Evolutionary conservation across 2,329 filamentous ascomycete species (phyloP).

Genomic region (Tothia fuscella): DNA sequence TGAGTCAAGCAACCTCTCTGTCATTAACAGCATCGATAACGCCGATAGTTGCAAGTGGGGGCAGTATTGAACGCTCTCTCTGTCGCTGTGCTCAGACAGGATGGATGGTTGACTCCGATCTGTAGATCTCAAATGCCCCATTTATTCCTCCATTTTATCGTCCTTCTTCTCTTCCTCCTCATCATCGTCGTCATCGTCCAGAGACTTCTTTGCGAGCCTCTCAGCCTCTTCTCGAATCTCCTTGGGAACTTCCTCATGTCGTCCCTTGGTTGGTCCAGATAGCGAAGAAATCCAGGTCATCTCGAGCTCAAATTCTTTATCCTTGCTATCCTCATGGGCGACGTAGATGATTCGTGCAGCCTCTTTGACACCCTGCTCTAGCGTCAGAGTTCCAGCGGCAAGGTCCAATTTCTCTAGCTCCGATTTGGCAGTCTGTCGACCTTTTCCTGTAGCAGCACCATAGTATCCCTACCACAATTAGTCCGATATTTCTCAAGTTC

Average conservation of each 20-base stretch:
- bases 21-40: too few species aligned
- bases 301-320: conserved; percentile 98
- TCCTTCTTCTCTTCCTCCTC: conserved; percentile 61
- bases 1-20: too few species aligned
- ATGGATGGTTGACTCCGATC: too few species aligned
- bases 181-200: conserved; percentile 74
- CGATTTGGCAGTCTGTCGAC: conserved; percentile 90
- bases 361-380: conserved; percentile 87
- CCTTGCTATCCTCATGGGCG: conserved; percentile 97
- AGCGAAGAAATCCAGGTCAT: conserved; percentile 93
- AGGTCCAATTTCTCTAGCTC: conserved; percentile 97
- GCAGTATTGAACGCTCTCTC: too few species aligned
- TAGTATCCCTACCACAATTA: conserved; percentile 62
- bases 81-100: too few species aligned
- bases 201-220: conserved; percentile 76
- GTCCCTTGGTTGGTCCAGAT: conserved; percentile 80
- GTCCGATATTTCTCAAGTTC: background rate
- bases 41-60: too few species aligned
- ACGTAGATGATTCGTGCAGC: conserved; percentile 95
- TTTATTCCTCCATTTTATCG: conserved; percentile 79
- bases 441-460: conserved; percentile 93
- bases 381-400: conserved; percentile 58
- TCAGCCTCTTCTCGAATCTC: conserved; percentile 85
- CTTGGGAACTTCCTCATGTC: conserved; percentile 87
- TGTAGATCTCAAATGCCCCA: too few species aligned